phyloP scores from a whole-genome alignment of 1,139 yeast species.

The Saccharomyces hybrid region DNA sequence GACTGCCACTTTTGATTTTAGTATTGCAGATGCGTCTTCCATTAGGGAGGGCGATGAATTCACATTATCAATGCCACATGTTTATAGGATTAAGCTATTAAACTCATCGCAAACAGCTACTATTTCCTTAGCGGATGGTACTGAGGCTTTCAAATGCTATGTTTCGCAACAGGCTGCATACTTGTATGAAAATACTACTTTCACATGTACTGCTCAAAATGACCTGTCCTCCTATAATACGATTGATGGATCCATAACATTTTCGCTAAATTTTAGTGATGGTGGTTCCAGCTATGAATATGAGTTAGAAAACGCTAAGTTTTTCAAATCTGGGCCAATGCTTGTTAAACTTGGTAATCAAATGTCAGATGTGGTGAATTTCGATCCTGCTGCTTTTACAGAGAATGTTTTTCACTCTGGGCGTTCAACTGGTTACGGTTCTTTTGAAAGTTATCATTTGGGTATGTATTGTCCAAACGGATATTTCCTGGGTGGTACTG shows the following conservation, averaged over 20 bases:
- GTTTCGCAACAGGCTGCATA: slow-evolving; percentile 33
- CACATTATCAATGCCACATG: slow-evolving; percentile 24
- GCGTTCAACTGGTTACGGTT: slow-evolving; percentile 29
- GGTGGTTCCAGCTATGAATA: slow-evolving; percentile 30
- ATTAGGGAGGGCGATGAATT: slow-evolving; percentile 27
- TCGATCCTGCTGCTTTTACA: slow-evolving; percentile 18
- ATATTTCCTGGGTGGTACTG: slow-evolving; percentile 24
- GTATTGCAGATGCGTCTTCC: slow-evolving; percentile 16
- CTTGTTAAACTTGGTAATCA: slow-evolving; percentile 16
- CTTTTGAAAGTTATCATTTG: slow-evolving; percentile 29
- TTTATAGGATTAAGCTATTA: slow-evolving; percentile 32
- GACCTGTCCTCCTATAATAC: slow-evolving; percentile 18
- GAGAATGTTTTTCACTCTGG: slow-evolving; percentile 21
- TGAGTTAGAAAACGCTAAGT: slow-evolving; percentile 28
- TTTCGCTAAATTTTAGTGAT: slow-evolving; percentile 28
- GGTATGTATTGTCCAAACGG: slow-evolving; percentile 31
- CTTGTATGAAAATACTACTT: slow-evolving; percentile 20
- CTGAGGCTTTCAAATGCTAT: slow-evolving; percentile 27
- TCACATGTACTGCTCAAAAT: slow-evolving; percentile 26
- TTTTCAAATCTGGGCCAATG: slow-evolving; percentile 23
- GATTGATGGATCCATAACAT: slow-evolving; percentile 26
- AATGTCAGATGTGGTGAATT: slow-evolving; percentile 23
- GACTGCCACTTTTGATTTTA: slow-evolving; percentile 29
- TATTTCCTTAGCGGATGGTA: slow-evolving; percentile 21
- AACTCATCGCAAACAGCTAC: slow-evolving; percentile 13